Evolutionary conservation across 176 grass and related monocot species (phyloP).

Genomic region (Elymus sibiricus): DNA sequence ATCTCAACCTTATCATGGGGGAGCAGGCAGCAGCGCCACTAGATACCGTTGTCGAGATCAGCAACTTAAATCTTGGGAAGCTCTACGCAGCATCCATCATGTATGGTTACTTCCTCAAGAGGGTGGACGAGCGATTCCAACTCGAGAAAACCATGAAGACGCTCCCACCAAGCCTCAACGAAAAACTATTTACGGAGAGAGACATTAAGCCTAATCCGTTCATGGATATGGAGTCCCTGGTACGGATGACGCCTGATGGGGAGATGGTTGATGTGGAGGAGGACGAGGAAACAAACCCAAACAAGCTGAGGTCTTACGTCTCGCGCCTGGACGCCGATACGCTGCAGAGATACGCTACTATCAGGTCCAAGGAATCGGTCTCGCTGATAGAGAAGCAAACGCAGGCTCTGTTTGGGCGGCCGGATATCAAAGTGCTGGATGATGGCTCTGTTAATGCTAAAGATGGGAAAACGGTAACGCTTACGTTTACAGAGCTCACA

Average conservation of each 20-base stretch:
- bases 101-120: constrained; percentile 98
- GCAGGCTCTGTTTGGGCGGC: constrained; percentile 84
- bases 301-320: constrained; percentile 81
- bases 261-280: constrained; percentile 39
- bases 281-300: constrained; percentile 49
- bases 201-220: constrained; percentile 75
- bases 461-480: constrained; percentile 67
- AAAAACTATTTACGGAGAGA: constrained; percentile 57
- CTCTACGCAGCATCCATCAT: constrained; percentile 98
- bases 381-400: constrained; percentile 96
- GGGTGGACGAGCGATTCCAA: constrained; percentile 89
- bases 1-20: constrained; percentile 79
- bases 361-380: constrained; percentile 84
- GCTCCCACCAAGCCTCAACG: constrained; percentile 49
- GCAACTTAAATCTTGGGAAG: constrained; percentile 93
- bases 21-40: constrained; percentile 68
- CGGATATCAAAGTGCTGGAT: constrained; percentile 76
- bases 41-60: constrained; percentile 72
- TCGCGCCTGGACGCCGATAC: constrained; percentile 69
- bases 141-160: constrained; percentile 95
- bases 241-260: constrained; percentile 65
- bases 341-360: constrained; percentile 83
- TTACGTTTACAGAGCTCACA: constrained; percentile 77
- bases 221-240: constrained; percentile 91
- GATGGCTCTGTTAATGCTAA: constrained; percentile 68